Evolutionary conservation across 1,284 basidiomycete genomes (phyloP).

Genomic region (Pisolithus thermaeus): DNA sequence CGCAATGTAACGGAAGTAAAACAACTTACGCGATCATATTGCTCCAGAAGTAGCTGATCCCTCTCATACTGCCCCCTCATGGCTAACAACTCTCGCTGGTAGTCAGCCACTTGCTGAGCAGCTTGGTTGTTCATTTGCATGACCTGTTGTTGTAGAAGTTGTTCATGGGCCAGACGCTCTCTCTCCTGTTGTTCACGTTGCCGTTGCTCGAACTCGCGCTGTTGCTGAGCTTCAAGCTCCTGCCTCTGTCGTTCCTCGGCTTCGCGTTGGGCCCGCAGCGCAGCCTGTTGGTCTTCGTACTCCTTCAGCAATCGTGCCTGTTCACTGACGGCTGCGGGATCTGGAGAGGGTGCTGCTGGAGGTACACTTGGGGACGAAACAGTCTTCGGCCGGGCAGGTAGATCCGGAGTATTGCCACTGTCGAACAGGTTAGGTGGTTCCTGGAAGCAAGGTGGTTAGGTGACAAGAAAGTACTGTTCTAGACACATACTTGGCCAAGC

Average conservation of each 20-base stretch:
- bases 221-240: conserved; percentile 77
- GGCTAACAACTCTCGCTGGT: conserved; percentile 87
- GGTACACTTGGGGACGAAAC: conserved; percentile 52
- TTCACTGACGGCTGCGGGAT: conserved; percentile 78
- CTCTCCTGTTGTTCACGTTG: conserved; percentile 87
- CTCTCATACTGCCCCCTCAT: conserved; percentile 98
- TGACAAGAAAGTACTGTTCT: neutral
- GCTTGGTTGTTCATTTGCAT: conserved; percentile 72
- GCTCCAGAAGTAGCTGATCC: conserved; percentile 96
- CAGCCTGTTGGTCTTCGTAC: conserved; percentile 93
- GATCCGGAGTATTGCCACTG: conserved; percentile 75
- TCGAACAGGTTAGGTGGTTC: conserved; percentile 93
- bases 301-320: conserved; percentile 95
- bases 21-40: conserved; percentile 82
- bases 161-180: conserved; percentile 86
- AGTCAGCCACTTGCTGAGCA: conserved; percentile 65
- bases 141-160: conserved; percentile 75
- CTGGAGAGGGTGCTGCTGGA: conserved; percentile 64
- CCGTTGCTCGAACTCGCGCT: conserved; percentile 87
- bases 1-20: neutral
- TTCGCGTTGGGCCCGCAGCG: conserved; percentile 74
- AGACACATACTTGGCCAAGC: conserved; percentile 70
- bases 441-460: conserved; percentile 33
- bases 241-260: conserved; percentile 76
- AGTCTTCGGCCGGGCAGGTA: conserved; percentile 82